These are phyloP conservation scores for Globisporangium carolinianum DNA, from an alignment of 352 stramenopile species.

Conservation along the genomic window DNA sequence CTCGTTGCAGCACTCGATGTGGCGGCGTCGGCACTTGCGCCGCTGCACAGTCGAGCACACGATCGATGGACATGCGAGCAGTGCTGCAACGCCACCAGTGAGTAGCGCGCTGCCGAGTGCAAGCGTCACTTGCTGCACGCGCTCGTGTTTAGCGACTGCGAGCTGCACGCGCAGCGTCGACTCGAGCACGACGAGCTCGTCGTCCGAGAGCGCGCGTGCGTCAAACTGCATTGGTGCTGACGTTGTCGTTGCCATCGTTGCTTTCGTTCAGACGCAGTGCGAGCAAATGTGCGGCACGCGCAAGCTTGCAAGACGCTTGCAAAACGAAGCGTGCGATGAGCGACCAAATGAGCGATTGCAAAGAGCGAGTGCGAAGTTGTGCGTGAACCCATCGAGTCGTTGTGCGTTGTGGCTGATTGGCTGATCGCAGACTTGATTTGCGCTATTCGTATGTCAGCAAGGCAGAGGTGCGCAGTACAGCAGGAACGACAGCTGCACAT, in stretches of 20 bases:
- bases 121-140: conserved; percentile 14
- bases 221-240: conserved; percentile 10
- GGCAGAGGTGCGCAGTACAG: too few relatives aligned
- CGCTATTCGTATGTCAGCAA: too few relatives aligned
- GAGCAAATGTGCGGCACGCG: too few relatives aligned
- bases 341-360: too few relatives aligned
- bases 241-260: not conserved
- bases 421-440: too few relatives aligned
- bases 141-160: conserved; percentile 17
- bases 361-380: too few relatives aligned
- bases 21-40: conserved; percentile 15
- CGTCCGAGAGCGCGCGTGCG: conserved; percentile 9
- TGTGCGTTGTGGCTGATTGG: too few relatives aligned
- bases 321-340: too few relatives aligned
- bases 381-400: too few relatives aligned
- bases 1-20: conserved; percentile 10
- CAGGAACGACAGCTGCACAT: too few relatives aligned
- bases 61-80: conserved; percentile 18
- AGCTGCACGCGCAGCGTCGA: conserved; percentile 25
- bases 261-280: too few relatives aligned
- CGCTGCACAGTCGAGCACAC: conserved; percentile 17
- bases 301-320: too few relatives aligned
- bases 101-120: conserved; percentile 12
- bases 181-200: conserved; percentile 23
- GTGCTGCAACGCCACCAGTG: conserved; percentile 14